Conservation (phyloP, 306 rosid species). For the Trifolium repens region DNA sequence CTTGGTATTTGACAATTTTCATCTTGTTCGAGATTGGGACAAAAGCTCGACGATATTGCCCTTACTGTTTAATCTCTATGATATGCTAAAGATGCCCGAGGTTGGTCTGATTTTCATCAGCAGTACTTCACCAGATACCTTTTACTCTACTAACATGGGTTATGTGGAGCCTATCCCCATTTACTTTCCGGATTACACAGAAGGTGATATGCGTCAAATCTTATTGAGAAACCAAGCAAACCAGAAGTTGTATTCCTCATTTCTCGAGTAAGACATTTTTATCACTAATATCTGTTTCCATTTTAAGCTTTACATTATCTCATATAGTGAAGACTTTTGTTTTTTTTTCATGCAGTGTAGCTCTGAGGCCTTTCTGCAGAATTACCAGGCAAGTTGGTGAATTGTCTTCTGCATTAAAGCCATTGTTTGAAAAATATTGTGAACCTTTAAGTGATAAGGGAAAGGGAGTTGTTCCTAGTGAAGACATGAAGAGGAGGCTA, state of each 20-base stretch:
- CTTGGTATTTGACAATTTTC: slow-evolving; percentile 82
- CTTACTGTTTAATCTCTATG: slow-evolving; percentile 76
- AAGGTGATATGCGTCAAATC: slow-evolving; percentile 69
- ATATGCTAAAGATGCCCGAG: slow-evolving; percentile 74
- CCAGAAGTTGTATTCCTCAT: slow-evolving; percentile 76
- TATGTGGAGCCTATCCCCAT: slow-evolving; percentile 75
- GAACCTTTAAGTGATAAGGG: slow-evolving; percentile 64
- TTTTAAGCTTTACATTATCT: slow-evolving; percentile 32
- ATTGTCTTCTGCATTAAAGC: slow-evolving; percentile 63
- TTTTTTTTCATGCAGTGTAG: slow-evolving; percentile 59
- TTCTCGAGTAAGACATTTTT: slow-evolving; percentile 64
- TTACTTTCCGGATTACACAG: slow-evolving; percentile 77
- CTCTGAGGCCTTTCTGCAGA: slow-evolving; percentile 71
- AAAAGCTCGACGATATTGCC: slow-evolving; percentile 75
- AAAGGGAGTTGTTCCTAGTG: slow-evolving; percentile 59
- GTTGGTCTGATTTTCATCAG: slow-evolving; percentile 86
- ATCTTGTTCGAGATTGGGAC: slow-evolving; percentile 88
- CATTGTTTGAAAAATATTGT: slow-evolving; percentile 64
- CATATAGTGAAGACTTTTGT: slow-evolving; percentile 32
- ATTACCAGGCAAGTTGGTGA: slow-evolving; percentile 78
- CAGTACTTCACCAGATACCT: slow-evolving; percentile 82
- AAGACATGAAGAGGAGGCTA: slow-evolving; percentile 68
- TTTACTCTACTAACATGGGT: slow-evolving; percentile 79
- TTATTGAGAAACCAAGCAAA: slow-evolving; percentile 65
- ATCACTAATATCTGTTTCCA: slow-evolving; percentile 1